Conservation (phyloP, 805 yeast species). For the Lipomyces japonicus region DNA sequence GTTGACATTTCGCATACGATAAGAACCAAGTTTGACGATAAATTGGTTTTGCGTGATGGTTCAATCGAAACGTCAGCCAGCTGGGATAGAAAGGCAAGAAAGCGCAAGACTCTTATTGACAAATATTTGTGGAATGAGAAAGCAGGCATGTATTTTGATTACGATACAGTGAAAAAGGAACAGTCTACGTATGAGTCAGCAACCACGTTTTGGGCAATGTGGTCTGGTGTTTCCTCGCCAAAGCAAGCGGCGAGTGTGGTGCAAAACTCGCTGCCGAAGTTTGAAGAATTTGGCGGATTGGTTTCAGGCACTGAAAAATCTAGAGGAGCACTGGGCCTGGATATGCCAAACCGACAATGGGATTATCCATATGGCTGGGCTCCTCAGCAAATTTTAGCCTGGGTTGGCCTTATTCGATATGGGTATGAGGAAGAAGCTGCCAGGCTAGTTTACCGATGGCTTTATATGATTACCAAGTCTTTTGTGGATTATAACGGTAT, state of each 20-base stretch:
- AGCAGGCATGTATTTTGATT: conserved; percentile 77
- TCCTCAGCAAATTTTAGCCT: conserved; percentile 91
- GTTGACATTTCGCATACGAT: conserved; percentile 70
- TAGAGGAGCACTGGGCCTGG: conserved; percentile 64
- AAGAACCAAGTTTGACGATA: conserved; percentile 52
- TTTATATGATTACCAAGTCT: conserved; percentile 80
- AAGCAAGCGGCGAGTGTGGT: conserved; percentile 69
- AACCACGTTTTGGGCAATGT: conserved; percentile 87
- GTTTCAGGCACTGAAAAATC: conserved; percentile 77
- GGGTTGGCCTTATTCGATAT: conserved; percentile 79
- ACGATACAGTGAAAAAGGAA: conserved; percentile 55
- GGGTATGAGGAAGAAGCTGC: conserved; percentile 62
- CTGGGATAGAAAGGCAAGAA: conserved; percentile 63
- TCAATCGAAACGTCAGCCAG: conserved; percentile 44
- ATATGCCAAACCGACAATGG: conserved; percentile 92
- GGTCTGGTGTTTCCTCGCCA: conserved; percentile 67
- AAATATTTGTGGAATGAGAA: conserved; percentile 81
- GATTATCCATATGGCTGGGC: conserved; percentile 99
- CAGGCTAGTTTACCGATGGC: conserved; percentile 81
- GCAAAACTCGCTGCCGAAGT: conserved; percentile 53
- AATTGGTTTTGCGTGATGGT: conserved; percentile 39
- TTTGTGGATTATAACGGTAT: conserved; percentile 91
- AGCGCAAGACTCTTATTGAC: conserved; percentile 54
- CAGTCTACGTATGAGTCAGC: conserved; percentile 76
- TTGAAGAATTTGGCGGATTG: conserved; percentile 86